These are phyloP conservation scores for Paraconiothyrium sp. DNA, from an alignment of 2,329 filamentous ascomycete species.

Conservation along the genomic window DNA sequence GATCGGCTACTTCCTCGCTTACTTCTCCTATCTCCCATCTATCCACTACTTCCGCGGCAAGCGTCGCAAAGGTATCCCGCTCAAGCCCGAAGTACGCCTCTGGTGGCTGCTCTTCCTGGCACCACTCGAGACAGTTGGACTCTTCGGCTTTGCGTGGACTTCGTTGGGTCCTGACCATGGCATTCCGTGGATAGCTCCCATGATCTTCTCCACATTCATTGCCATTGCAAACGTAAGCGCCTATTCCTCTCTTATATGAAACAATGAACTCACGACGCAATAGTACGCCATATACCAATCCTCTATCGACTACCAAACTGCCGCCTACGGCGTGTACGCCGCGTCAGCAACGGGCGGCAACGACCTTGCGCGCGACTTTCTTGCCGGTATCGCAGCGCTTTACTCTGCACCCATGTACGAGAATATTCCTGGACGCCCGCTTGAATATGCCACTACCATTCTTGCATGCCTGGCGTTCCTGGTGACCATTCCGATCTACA, in stretches of 20 bases:
- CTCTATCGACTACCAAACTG: slow-evolving; percentile 80
- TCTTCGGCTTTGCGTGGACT: slow-evolving; percentile 76
- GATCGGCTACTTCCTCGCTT: slow-evolving; percentile 71
- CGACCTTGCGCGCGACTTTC: slow-evolving; percentile 76
- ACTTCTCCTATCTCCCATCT: slow-evolving; percentile 66
- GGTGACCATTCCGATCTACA: slow-evolving; percentile 62
- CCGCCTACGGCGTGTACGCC: slow-evolving; percentile 75
- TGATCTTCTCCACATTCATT: slow-evolving; percentile 71
- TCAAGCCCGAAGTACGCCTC: slow-evolving; percentile 68
- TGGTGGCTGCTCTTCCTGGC: slow-evolving; percentile 71
- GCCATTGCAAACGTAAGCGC: slow-evolving; percentile 70
- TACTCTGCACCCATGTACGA: slow-evolving; percentile 65
- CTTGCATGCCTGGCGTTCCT: slow-evolving; percentile 61
- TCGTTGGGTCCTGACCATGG: slow-evolving; percentile 64
- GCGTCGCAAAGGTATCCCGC: slow-evolving; percentile 52
- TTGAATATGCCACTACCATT: slow-evolving; percentile 64
- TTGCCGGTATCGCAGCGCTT: slow-evolving; percentile 76
- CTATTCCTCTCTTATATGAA: slow-evolving; percentile 35
- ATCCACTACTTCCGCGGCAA: slow-evolving; percentile 60
- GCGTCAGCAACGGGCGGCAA: slow-evolving; percentile 81
- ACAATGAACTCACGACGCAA: not conserved
- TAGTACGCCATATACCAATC: slow-evolving; percentile 76
- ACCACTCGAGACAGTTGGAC: slow-evolving; percentile 70
- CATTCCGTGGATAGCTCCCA: slow-evolving; percentile 74
- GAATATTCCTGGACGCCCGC: slow-evolving; percentile 50